These are phyloP conservation scores for Aspergillus luchuensis DNA, from an alignment of 2,329 filamentous ascomycete species.

Conservation along the genomic window DNA sequence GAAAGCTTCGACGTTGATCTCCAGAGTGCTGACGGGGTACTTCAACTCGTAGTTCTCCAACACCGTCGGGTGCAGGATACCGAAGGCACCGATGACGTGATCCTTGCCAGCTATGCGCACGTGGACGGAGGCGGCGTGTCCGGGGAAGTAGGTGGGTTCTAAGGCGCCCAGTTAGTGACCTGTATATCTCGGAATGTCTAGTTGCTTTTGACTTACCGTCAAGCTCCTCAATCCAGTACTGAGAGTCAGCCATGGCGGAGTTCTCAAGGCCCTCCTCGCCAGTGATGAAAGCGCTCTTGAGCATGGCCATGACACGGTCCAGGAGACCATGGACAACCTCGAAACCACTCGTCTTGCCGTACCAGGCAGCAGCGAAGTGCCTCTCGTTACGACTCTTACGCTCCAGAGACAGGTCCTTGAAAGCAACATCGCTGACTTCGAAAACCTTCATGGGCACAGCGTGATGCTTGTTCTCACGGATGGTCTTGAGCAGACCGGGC, in stretches of 20 bases:
- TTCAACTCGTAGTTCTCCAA: conserved; percentile 90
- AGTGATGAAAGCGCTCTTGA: conserved; percentile 77
- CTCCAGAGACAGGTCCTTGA: conserved; percentile 81
- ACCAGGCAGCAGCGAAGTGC: conserved; percentile 94
- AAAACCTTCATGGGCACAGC: conserved; percentile 88
- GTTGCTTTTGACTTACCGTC: conserved; percentile 58
- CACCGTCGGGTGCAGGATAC: conserved; percentile 89
- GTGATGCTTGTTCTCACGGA: conserved; percentile 90
- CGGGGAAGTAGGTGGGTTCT: conserved; percentile 87
- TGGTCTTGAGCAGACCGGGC: conserved; percentile 87
- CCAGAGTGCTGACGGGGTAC: conserved; percentile 90
- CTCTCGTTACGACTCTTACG: conserved; percentile 88
- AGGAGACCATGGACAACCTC: conserved; percentile 93
- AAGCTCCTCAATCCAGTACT: conserved; percentile 95
- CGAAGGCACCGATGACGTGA: conserved; percentile 81
- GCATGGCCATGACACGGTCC: conserved; percentile 89
- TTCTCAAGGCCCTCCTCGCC: conserved; percentile 70
- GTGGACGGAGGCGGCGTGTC: conserved; percentile 83
- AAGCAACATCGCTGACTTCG: conserved; percentile 85
- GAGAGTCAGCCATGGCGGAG: conserved; percentile 59
- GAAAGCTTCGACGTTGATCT: conserved; percentile 94
- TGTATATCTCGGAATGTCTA: not conserved
- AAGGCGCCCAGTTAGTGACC: not conserved
- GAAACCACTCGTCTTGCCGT: conserved; percentile 91
- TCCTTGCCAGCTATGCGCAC: conserved; percentile 74